Base-by-base conservation (phyloP, 1,284 basidiomycete genomes). In the Puccinia horiana region DNA sequence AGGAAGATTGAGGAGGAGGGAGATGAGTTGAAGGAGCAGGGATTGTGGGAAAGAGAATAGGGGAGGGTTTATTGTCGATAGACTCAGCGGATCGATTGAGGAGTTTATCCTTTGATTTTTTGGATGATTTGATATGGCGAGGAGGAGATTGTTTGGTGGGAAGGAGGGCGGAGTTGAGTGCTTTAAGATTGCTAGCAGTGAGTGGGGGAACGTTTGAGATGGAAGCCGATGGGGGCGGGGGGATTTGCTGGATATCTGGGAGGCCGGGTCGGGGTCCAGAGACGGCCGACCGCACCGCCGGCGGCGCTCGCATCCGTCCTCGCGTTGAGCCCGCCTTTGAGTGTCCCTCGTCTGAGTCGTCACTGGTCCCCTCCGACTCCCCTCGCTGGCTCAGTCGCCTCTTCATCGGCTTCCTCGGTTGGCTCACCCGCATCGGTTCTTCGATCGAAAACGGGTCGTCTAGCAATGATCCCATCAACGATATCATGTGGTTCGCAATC, bases 401-500 rank as follows among this genome's bases (percentile, higher is more conserved):
- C 61, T 37, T 65, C 35, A 18, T 26, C n/a, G 56, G n/a, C 26
- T 9, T 3, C 4, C 26, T 74, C 32, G 49, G 32, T 16, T 56
- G 72, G 11, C 11, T 56, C 20, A 49, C 18, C 26, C 35, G 49
- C 1, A n/a, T 20, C 26, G 47, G 29, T 18, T 6, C 8, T 9
- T 76, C 74, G 37, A 91, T 90, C 29, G 92, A 92, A 87, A 95
- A 94, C 0, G 96, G 96, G 85, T 96, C 92, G 0, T 89, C 86
- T 83, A 97, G 92, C 83, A 99, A 90, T 0, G 96, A 98, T 14
- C 95, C 96, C 40, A 94, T 90, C 20, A 98, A 89, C 0, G 95
- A 96, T 20, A 99, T 89, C 93, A 98, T 97, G 85, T 96, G 92
- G 86, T 98, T 97, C 58, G 95, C 94, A 72, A 98, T 91, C 11